phyloP scores from a whole-genome alignment of 305 asterid genomes.

The Fraxinus latifolia region DNA sequence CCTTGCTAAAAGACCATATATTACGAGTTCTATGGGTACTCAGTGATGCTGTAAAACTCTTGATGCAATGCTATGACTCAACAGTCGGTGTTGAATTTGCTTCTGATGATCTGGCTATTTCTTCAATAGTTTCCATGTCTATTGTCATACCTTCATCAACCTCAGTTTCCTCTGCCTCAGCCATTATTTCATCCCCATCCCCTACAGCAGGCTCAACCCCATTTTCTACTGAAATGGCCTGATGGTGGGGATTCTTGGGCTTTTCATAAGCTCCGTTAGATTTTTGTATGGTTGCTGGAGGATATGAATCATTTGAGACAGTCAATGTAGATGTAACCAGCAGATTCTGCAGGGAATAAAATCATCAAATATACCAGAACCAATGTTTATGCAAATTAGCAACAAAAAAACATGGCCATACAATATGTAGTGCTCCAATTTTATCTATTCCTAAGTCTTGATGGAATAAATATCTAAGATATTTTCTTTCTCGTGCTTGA shows the following conservation, averaged over 20 bases:
- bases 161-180: conserved; percentile 65
- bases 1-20: not conserved
- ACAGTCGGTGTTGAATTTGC: conserved; percentile 44
- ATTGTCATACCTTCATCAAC: conserved; percentile 52
- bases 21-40: not conserved
- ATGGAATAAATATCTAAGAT: not conserved
- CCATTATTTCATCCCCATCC: conserved; percentile 76
- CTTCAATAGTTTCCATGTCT: conserved; percentile 64
- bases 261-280: conserved; percentile 40
- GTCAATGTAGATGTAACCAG: conserved; percentile 67
- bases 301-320: conserved; percentile 42
- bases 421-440: not conserved
- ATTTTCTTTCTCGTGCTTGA: not conserved
- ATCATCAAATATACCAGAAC: conserved; percentile 6
- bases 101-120: conserved; percentile 52
- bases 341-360: conserved; percentile 55
- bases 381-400: not conserved
- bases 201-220: conserved; percentile 49
- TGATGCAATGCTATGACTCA: conserved; percentile 28
- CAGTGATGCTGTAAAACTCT: not conserved
- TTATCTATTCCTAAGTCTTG: not conserved
- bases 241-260: conserved; percentile 27
- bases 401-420: not conserved
- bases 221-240: conserved; percentile 36
- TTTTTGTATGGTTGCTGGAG: conserved; percentile 31